Conservation (phyloP, 78 protist species). For the Isochrysis galbana region DNA sequence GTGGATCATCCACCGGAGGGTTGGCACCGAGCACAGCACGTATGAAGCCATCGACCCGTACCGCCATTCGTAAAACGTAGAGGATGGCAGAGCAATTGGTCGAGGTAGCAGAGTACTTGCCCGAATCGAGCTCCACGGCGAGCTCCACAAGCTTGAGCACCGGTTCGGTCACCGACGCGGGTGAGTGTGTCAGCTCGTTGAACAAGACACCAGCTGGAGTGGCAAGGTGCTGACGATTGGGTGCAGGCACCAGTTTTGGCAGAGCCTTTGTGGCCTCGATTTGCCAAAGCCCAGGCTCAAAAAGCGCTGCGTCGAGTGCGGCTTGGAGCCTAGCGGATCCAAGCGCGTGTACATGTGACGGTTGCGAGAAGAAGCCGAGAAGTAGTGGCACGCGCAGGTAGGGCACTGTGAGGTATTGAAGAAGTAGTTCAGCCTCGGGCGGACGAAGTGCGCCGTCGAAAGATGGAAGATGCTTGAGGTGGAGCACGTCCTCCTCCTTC, state of each 20-base stretch:
- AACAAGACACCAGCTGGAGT: slow-evolving; percentile 51
- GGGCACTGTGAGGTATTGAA: slow-evolving; percentile 64
- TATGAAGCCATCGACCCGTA: slow-evolving; percentile 33
- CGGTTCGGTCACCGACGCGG: neutral
- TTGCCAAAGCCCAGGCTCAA: slow-evolving; percentile 57
- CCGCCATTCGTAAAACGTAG: slow-evolving; percentile 33
- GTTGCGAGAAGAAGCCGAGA: slow-evolving; percentile 29
- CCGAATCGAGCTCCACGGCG: slow-evolving; percentile 53
- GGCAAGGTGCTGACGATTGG: slow-evolving; percentile 34
- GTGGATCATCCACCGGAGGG: neutral
- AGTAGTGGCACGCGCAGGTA: slow-evolving; percentile 64
- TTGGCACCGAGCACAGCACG: neutral
- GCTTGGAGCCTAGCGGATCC: slow-evolving; percentile 15
- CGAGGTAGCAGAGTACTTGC: neutral
- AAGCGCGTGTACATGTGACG: slow-evolving; percentile 22
- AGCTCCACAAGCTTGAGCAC: neutral
- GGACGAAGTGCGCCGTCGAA: slow-evolving; percentile 47
- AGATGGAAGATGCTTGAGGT: slow-evolving; percentile 43
- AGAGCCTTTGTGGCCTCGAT: neutral
- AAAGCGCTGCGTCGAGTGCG: slow-evolving; percentile 52
- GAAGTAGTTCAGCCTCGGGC: slow-evolving; percentile 60
- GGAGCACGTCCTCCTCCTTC: slow-evolving; percentile 63
- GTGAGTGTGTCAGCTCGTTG: slow-evolving; percentile 44
- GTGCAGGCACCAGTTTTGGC: slow-evolving; percentile 34
- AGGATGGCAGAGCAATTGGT: slow-evolving; percentile 26